Conservation (phyloP, 805 yeast species). For the Yamadazyma phyllophila region DNA sequence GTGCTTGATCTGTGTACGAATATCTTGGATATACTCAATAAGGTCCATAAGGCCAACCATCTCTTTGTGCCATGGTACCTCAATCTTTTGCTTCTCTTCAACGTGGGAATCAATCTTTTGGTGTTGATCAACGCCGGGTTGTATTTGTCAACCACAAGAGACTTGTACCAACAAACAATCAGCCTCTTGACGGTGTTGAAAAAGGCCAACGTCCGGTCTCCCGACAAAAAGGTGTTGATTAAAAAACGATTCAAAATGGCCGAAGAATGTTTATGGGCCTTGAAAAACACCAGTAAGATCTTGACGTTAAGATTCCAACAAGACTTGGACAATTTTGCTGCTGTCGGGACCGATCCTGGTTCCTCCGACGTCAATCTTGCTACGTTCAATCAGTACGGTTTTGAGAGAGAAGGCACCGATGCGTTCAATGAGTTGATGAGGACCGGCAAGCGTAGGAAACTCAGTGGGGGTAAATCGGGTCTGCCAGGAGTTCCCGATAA, state of each 20-base stretch:
- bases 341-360: slow-evolving; percentile 54
- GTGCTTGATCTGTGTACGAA: slow-evolving; percentile 31
- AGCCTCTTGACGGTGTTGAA: slow-evolving; percentile 23
- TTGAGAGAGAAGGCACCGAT: slow-evolving; percentile 6
- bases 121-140: slow-evolving; percentile 45
- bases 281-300: slow-evolving; percentile 54
- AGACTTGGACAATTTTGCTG: slow-evolving; percentile 33
- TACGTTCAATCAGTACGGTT: slow-evolving; percentile 48
- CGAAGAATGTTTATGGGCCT: slow-evolving; percentile 60
- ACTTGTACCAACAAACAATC: slow-evolving; percentile 23
- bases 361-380: slow-evolving; percentile 48
- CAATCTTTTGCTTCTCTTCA: slow-evolving; percentile 43
- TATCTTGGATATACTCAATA: slow-evolving; percentile 27
- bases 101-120: slow-evolving; percentile 41
- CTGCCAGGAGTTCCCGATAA: too few species aligned
- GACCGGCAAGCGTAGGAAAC: slow-evolving; percentile 9
- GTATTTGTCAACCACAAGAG: slow-evolving; percentile 21
- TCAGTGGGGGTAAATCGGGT: neutral
- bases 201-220: slow-evolving; percentile 28
- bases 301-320: slow-evolving; percentile 44
- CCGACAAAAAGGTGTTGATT: slow-evolving; percentile 28
- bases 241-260: slow-evolving; percentile 48
- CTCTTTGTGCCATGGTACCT: slow-evolving; percentile 54
- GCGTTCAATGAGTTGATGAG: slow-evolving; percentile 12
- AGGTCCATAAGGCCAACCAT: slow-evolving; percentile 25